Conservation (phyloP, 2,329 filamentous ascomycete species). For the Pseudomassariella vexata region DNA sequence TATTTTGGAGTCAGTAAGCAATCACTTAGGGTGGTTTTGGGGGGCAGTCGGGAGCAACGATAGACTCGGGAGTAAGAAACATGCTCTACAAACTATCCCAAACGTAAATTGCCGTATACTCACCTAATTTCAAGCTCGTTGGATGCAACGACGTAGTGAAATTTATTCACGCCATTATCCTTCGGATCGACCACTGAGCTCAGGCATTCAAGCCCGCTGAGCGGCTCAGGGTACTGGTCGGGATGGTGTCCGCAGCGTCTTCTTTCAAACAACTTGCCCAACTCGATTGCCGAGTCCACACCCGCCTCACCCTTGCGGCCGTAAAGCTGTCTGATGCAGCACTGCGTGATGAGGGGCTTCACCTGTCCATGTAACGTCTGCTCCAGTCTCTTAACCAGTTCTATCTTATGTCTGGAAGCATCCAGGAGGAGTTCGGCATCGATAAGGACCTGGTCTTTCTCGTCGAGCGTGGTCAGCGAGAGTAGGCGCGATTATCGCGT, state of each 20-base stretch:
- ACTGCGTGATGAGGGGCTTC: conserved; percentile 81
- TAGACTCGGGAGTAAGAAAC: too few relatives aligned
- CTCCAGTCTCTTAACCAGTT: conserved; percentile 69
- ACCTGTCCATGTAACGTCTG: conserved; percentile 81
- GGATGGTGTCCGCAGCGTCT: conserved; percentile 74
- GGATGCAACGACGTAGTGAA: conserved; percentile 72
- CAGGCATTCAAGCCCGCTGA: conserved; percentile 66
- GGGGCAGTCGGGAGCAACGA: too few relatives aligned
- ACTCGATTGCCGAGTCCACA: conserved; percentile 57
- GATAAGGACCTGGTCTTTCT: conserved; percentile 86
- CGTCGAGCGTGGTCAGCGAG: too few relatives aligned
- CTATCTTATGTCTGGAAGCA: conserved; percentile 81
- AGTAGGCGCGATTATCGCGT: too few relatives aligned
- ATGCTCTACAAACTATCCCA: too few relatives aligned
- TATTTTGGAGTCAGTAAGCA: too few relatives aligned
- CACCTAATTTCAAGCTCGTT: conserved; percentile 65
- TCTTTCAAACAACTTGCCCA: conserved; percentile 71
- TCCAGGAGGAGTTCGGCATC: conserved; percentile 82
- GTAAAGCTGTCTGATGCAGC: conserved; percentile 75
- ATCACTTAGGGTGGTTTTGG: too few relatives aligned
- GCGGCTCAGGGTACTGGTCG: conserved; percentile 63
- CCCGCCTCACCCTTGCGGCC: conserved; percentile 49
- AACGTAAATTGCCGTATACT: too few relatives aligned
- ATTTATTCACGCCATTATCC: conserved; percentile 63
- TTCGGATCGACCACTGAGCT: conserved; percentile 75